Base-by-base conservation (phyloP, 768 basidiomycete species). In the Termitomyces sp. region DNA sequence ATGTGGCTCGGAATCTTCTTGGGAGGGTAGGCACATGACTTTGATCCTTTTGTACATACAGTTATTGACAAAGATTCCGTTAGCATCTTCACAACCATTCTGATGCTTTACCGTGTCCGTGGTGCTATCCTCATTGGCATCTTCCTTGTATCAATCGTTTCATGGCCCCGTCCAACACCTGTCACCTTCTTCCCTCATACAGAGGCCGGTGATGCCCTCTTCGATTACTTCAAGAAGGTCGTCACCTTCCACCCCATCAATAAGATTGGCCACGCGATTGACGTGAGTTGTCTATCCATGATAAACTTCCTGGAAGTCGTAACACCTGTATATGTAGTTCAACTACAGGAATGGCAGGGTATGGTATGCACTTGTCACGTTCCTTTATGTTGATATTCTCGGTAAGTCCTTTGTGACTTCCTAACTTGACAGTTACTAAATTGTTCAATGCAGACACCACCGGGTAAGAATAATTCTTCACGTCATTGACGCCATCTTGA, bases 1-100 rank as follows among this genome's bases (percentile, higher is more conserved):
- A 84, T 90, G 75, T 94, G 92, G 92, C 71, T 94, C n/a, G 92
- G 92, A 33, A 81, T 94, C 53, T 90, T 91, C 68, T 73, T 84
- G 6, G 92, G 92, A 60, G 91, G 91, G 85, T 88, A 63, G 22
- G 83, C 63, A 12, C 50, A 29, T 45, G 15, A 25, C 12, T 29
- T 9, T 38, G 15, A 13, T 27, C 29, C 22, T 43, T 33, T 13
- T 18, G 44, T 42, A 46, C 56, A 29, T n/a, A n/a, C n/a, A 35
- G 27, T 25, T 7, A 11, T 49, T 46, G 35, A 55, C 60, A 32
- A 35, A 29, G 15, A 29, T 16, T 29, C 9, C 45, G 9, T n/a
- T 58, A 88, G 88, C 5, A 78, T 94, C 58, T 65, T 93, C 50
- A 93, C 91, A 2, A 76, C 89, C 3, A 72, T 92, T 50, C 69